Evolutionary conservation across 192 early-diverging fungal species (phyloP).

Genomic region (Coemansia pectinata): DNA sequence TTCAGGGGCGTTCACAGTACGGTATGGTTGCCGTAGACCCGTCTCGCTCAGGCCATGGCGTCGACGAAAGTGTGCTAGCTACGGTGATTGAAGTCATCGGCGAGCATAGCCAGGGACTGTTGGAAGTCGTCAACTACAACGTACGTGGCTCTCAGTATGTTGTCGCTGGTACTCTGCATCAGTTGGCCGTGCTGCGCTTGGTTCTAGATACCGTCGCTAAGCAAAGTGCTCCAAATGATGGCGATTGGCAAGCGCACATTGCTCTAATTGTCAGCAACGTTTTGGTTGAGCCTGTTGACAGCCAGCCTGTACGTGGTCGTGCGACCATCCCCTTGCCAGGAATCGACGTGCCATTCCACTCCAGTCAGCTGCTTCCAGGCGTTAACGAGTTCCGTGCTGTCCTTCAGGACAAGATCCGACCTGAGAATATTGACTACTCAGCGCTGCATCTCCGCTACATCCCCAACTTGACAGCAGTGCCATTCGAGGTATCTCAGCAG

Average conservation of each 20-base stretch:
- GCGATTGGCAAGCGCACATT: slow-evolving; percentile 78
- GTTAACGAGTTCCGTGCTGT: slow-evolving; percentile 83
- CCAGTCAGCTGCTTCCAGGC: slow-evolving; percentile 78
- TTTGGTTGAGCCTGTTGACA: slow-evolving; percentile 59
- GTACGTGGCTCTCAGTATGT: slow-evolving; percentile 95
- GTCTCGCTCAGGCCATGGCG: slow-evolving; percentile 71
- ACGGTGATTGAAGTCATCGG: slow-evolving; percentile 72
- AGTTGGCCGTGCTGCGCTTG: slow-evolving; percentile 74
- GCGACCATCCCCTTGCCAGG: slow-evolving; percentile 88
- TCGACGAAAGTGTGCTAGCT: slow-evolving; percentile 71
- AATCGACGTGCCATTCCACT: slow-evolving; percentile 93
- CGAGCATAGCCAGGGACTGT: slow-evolving; percentile 65
- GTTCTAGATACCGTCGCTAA: slow-evolving; percentile 83
- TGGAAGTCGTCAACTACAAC: slow-evolving; percentile 95
- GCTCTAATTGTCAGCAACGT: slow-evolving; percentile 68
- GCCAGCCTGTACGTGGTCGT: slow-evolving; percentile 71
- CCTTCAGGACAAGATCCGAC: slow-evolving; percentile 74
- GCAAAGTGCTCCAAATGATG: slow-evolving; percentile 62
- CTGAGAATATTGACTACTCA: slow-evolving; percentile 64
- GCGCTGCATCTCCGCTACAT: slow-evolving; percentile 78
- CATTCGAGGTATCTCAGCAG: slow-evolving; percentile 75
- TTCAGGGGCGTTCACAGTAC: slow-evolving; percentile 79
- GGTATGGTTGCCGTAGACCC: slow-evolving; percentile 95
- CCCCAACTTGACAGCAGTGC: slow-evolving; percentile 90
- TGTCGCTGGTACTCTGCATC: slow-evolving; percentile 75